phyloP scores from a whole-genome alignment of 2,329 filamentous ascomycete species.

The Cladophialophora carrionii region DNA sequence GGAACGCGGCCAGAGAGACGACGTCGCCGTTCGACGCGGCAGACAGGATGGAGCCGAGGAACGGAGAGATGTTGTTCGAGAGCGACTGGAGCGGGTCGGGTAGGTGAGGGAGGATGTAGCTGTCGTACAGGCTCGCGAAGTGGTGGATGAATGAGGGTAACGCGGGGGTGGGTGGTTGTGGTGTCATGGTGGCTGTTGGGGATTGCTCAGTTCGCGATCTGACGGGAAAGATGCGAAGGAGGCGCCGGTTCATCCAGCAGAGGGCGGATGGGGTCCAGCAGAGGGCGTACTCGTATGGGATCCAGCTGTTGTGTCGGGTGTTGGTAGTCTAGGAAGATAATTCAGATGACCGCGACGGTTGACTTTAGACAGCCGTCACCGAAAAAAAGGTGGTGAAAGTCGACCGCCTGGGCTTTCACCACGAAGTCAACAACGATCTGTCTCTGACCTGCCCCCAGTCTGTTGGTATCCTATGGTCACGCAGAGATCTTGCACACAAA shows the following conservation, averaged over 20 bases:
- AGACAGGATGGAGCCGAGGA: conserved; percentile 44
- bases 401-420: not conserved
- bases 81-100: conserved; percentile 34
- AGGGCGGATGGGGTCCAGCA: too few species aligned
- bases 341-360: not conserved
- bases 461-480: not conserved
- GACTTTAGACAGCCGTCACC: too few species aligned
- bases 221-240: not conserved
- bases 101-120: conserved; percentile 38
- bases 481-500: not conserved
- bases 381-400: not conserved
- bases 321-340: not conserved
- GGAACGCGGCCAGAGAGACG: conserved; percentile 32
- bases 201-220: not conserved
- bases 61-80: conserved; percentile 31
- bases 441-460: not conserved
- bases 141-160: conserved; percentile 34
- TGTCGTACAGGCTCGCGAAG: conserved; percentile 37
- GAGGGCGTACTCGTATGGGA: too few species aligned
- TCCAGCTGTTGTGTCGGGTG: not conserved
- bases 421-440: not conserved
- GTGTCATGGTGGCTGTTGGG: not conserved
- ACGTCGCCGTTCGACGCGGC: conserved; percentile 31
- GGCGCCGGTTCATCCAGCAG: not conserved
- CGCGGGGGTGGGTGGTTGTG: conserved; percentile 7